These are phyloP conservation scores for Podila epicladia DNA, from an alignment of 192 early-diverging fungal species.

Conservation along the genomic window DNA sequence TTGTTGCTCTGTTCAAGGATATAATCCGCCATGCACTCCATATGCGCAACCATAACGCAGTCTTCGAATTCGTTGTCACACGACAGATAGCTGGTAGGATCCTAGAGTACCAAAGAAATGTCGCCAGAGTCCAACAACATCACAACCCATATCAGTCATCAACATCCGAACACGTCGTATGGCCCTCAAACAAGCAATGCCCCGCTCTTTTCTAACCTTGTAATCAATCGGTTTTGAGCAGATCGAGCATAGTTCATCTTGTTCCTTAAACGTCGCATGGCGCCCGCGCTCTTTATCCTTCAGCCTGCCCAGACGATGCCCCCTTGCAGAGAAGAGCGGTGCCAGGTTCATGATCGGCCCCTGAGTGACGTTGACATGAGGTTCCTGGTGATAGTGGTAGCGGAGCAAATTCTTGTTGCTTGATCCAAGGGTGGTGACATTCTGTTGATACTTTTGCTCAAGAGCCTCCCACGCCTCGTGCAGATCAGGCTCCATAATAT, in stretches of 20 bases:
- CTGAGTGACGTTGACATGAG: not conserved
- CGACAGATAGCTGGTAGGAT: constrained; percentile 5
- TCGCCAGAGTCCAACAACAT: not conserved
- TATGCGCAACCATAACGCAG: constrained; percentile 35
- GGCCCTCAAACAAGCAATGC: not conserved
- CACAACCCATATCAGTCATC: not conserved
- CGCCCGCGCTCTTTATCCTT: constrained; percentile 4
- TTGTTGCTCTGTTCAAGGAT: constrained; percentile 14
- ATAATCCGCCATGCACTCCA: constrained; percentile 32
- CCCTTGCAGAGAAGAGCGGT: constrained; percentile 8
- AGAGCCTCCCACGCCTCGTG: constrained; percentile 4
- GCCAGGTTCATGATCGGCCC: constrained; percentile 17
- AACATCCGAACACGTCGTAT: not conserved
- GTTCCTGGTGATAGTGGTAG: not conserved
- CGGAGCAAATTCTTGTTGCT: not conserved
- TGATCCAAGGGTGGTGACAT: not conserved
- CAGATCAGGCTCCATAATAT: constrained; percentile 19
- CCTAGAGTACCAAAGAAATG: not conserved
- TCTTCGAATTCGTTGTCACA: constrained; percentile 5
- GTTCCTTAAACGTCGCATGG: constrained; percentile 4
- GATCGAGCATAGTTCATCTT: not conserved
- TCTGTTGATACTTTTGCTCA: not conserved
- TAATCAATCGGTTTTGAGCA: constrained; percentile 26
- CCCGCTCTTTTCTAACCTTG: constrained; percentile 8
- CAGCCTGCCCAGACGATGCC: constrained; percentile 7